Base-by-base conservation (phyloP, 1,284 basidiomycete species). In the Leccinum holopus region DNA sequence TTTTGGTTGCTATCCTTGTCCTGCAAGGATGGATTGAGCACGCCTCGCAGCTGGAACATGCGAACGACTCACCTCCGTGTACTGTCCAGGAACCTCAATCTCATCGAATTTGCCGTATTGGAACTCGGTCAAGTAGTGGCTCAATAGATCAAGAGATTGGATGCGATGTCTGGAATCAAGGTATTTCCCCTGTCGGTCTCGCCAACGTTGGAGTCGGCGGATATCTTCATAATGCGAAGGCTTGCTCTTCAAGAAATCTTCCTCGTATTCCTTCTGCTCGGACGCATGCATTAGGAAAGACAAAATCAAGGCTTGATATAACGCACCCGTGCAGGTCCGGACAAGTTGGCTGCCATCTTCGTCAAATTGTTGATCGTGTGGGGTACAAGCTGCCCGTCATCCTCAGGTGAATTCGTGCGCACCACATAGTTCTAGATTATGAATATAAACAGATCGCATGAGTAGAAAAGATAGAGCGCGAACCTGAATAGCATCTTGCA, bases 41-140 rank as follows among this genome's bases (percentile, higher is more conserved):
- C 11, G 58, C 49, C 59, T 32, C 64, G 62, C 1, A 44, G 37
- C 0, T 44, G 10, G 10, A 5, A 4, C 44, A 59, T 37, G 41
- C 51, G 0, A 30, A 30, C 16, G 0, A 57, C 83, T 68, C 63
- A 92, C 94, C 84, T 97, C 93, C 0, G 96, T 91, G 72, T 99
- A 99, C 77, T 99, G 97, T 9, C 97, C 97, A 21, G 97, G 97
- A 61, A 99, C 88, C 76, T 99, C 97, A 58, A 99, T 94, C 68
- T 99, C 97, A 70, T 99, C 97, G 62, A 98, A 96, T 76, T 97
- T 98, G 72, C 90, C 90, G 76, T 98, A 96, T 71, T 99, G 97
- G 82, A 99, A 99, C 76, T 99, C 97, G 11, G 94, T 93, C 66
- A 99, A 81, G 79, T 95, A 98, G 77, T 97, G 95, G 67, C 94